Conservation (phyloP, 305 asterid species). For the Rubia tinctorum region DNA sequence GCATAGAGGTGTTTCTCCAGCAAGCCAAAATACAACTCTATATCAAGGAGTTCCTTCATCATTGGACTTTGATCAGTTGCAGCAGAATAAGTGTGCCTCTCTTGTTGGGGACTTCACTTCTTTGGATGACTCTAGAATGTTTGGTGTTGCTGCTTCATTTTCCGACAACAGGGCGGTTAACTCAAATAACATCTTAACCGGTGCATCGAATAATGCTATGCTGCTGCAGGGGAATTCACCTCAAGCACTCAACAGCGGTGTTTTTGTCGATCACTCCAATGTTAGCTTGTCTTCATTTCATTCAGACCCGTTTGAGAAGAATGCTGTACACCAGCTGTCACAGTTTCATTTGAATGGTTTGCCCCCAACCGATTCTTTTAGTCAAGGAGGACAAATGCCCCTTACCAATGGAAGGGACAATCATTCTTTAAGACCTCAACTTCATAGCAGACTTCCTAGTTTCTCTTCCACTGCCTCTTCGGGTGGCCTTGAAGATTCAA, state of each 20-base stretch:
- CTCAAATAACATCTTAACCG: conserved; percentile 37
- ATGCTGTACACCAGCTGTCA: conserved; percentile 35
- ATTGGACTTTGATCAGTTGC: conserved; percentile 70
- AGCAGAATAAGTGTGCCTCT: conserved; percentile 39
- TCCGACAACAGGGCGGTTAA: conserved; percentile 31
- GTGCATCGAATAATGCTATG: conserved; percentile 31
- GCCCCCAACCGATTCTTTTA: conserved; percentile 37
- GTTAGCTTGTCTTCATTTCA: conserved; percentile 39
- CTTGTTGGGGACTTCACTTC: conserved; percentile 29
- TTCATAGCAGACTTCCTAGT: conserved; percentile 31
- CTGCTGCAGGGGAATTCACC: conserved; percentile 49
- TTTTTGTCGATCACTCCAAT: conserved; percentile 42
- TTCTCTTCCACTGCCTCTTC: conserved; percentile 40
- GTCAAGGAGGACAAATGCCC: conserved; percentile 39
- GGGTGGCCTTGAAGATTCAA: conserved; percentile 42
- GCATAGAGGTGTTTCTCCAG: conserved; percentile 42
- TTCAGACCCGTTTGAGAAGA: conserved; percentile 35
- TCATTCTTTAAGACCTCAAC: conserved; percentile 30
- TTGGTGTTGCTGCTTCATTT: conserved; percentile 34
- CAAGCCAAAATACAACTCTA: conserved; percentile 46
- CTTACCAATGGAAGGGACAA: conserved; percentile 32
- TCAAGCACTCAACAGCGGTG: conserved; percentile 38
- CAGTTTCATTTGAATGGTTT: conserved; percentile 41
- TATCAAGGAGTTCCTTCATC: conserved; percentile 63
- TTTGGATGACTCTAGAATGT: conserved; percentile 40